phyloP scores from a whole-genome alignment of 768 basidiomycete species.

The Mycena filopes region DNA sequence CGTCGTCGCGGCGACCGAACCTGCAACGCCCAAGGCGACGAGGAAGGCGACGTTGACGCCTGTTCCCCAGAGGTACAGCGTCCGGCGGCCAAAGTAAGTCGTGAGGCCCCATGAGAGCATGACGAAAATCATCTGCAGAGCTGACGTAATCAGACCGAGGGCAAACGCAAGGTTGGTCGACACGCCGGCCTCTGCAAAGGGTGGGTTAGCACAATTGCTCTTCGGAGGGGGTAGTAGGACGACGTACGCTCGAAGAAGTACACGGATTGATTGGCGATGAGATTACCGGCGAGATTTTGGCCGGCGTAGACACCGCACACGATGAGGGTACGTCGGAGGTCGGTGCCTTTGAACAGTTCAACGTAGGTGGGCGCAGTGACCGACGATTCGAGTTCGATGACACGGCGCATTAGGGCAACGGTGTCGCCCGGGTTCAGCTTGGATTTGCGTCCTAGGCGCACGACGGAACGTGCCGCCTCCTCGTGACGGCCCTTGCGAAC shows the following conservation, averaged over 20 bases:
- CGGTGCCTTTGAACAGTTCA: constrained; percentile 30
- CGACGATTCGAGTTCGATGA: constrained; percentile 28
- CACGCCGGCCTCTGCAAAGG: constrained; percentile 30
- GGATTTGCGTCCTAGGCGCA: constrained; percentile 29
- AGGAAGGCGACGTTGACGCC: constrained; percentile 32
- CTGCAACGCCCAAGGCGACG: constrained; percentile 30
- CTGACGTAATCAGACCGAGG: constrained; percentile 33
- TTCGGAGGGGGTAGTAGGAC: background rate
- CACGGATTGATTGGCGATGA: constrained; percentile 34
- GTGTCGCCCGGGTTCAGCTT: constrained; percentile 23
- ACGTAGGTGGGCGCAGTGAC: constrained; percentile 18
- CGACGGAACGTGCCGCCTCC: constrained; percentile 22
- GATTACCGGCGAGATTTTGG: constrained; percentile 33
- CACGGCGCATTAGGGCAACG: constrained; percentile 34
- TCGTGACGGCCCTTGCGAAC: constrained; percentile 27
- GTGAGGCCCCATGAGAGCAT: constrained; percentile 34
- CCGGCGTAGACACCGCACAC: constrained; percentile 32
- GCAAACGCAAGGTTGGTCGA: constrained; percentile 26
- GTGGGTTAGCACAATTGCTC: constrained; percentile 10
- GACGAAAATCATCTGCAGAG: constrained; percentile 35
- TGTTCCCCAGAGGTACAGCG: constrained; percentile 33
- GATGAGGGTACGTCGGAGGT: constrained; percentile 34
- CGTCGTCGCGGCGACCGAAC: constrained; percentile 15
- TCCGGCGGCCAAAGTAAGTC: constrained; percentile 30
- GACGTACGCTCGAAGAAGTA: constrained; percentile 33